phyloP scores from a whole-genome alignment of 163 green algal genomes.

The Chlorella variabilis region DNA sequence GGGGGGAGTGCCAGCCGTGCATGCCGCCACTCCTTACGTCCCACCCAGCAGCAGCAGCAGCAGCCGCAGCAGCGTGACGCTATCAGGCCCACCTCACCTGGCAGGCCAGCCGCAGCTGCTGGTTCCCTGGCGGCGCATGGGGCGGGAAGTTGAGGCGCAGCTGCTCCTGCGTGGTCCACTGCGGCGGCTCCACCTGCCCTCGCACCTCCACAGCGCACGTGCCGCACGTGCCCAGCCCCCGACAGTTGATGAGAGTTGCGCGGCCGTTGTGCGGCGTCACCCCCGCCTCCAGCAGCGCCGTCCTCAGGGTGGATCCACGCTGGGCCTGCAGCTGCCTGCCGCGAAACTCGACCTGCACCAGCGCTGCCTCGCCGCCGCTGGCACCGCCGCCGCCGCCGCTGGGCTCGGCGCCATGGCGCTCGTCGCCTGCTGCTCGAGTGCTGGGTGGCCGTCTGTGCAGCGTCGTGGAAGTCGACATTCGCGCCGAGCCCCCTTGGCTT shows the following conservation, averaged over 20 bases:
- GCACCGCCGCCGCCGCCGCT: background rate
- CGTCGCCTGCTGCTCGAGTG: no score
- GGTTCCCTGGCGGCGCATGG: slow-evolving; percentile 18
- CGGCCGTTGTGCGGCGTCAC: slow-evolving; percentile 29
- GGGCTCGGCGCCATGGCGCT: no score
- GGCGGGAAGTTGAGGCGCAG: slow-evolving; percentile 32
- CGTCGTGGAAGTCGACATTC: no score
- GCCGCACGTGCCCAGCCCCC: slow-evolving; percentile 28
- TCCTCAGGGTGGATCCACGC: slow-evolving; percentile 18
- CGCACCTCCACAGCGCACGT: slow-evolving; percentile 31
- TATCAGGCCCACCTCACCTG: no score
- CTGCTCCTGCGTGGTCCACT: slow-evolving; percentile 7
- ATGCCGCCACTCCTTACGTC: no score
- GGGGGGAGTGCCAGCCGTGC: background rate
- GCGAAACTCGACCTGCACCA: background rate
- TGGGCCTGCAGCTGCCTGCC: background rate
- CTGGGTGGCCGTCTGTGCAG: no score
- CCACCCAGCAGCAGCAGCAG: background rate
- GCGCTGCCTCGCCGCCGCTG: background rate
- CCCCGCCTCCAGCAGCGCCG: slow-evolving; percentile 15
- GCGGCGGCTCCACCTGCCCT: background rate
- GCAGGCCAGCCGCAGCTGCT: slow-evolving; percentile 23
- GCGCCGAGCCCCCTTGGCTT: no score
- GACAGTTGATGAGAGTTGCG: slow-evolving; percentile 23
- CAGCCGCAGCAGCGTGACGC: background rate